Conservation (phyloP, 108 stramenopile species). For the Bacterosira constricta region DNA sequence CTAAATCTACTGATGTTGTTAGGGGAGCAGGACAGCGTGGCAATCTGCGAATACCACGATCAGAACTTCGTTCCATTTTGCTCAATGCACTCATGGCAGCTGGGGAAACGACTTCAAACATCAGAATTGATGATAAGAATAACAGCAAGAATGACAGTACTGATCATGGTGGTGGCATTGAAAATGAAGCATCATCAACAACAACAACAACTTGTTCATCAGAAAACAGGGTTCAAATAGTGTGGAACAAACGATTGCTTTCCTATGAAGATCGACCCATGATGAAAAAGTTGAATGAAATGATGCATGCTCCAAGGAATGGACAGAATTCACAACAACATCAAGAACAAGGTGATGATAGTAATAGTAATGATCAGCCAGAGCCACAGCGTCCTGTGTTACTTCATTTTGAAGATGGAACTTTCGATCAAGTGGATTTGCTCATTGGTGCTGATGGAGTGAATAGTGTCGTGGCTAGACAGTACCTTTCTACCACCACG, state of each 20-base stretch:
- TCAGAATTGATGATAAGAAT: no score
- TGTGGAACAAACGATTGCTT: constrained; percentile 37
- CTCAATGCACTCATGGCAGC: constrained; percentile 46
- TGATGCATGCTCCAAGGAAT: background rate
- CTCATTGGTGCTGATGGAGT: constrained; percentile 87
- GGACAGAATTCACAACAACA: background rate
- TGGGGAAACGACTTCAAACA: no score
- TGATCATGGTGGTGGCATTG: no score
- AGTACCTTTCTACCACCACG: constrained; percentile 35
- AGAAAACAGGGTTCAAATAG: constrained; percentile 14
- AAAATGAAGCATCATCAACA: no score
- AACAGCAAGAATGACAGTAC: no score
- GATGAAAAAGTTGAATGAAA: constrained; percentile 15
- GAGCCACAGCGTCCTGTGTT: constrained; percentile 26
- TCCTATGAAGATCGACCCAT: constrained; percentile 44
- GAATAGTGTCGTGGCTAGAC: constrained; percentile 63
- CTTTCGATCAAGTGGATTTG: constrained; percentile 62
- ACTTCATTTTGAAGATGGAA: constrained; percentile 54
- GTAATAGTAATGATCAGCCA: no score
- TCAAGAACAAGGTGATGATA: no score
- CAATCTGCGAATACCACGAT: constrained; percentile 80
- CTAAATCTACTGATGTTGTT: background rate
- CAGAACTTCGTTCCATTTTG: constrained; percentile 61
- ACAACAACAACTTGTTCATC: constrained; percentile 2
- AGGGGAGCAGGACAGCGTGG: constrained; percentile 78